phyloP scores from a whole-genome alignment of 2,329 filamentous ascomycete species.

The Fusarium beomiforme region DNA sequence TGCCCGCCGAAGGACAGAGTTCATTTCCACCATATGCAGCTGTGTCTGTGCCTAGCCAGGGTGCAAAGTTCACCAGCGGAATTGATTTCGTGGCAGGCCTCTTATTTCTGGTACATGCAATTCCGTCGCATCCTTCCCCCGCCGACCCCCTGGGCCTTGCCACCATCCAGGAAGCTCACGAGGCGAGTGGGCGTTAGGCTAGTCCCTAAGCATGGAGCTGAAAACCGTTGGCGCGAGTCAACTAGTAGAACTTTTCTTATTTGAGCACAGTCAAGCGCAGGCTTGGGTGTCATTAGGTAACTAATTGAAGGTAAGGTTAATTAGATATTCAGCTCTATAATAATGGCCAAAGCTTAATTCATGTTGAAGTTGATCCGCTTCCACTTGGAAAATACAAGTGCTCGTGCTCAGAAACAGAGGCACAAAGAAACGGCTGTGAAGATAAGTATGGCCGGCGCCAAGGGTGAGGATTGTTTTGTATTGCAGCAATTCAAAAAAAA shows the following conservation, averaged over 20 bases:
- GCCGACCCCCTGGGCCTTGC: not conserved
- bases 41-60: fast-evolving
- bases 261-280: no score
- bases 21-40: not conserved
- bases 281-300: not conserved
- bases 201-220: not conserved
- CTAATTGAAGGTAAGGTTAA: not conserved
- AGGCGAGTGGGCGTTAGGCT: not conserved
- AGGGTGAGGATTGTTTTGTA: no score
- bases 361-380: not conserved
- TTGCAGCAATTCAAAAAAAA: no score
- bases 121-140: not conserved
- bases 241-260: not conserved
- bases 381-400: not conserved
- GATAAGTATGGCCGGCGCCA: no score
- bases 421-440: no score
- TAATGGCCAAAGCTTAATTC: not conserved
- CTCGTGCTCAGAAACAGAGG: no score
- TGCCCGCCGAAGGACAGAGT: no score
- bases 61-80: not conserved
- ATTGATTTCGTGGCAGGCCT: not conserved
- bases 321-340: not conserved
- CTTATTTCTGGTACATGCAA: not conserved
- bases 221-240: not conserved
- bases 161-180: not conserved